These are phyloP conservation scores for Sporobolomyces pararoseus DNA, from an alignment of 768 basidiomycete genomes.

Conservation along the genomic window DNA sequence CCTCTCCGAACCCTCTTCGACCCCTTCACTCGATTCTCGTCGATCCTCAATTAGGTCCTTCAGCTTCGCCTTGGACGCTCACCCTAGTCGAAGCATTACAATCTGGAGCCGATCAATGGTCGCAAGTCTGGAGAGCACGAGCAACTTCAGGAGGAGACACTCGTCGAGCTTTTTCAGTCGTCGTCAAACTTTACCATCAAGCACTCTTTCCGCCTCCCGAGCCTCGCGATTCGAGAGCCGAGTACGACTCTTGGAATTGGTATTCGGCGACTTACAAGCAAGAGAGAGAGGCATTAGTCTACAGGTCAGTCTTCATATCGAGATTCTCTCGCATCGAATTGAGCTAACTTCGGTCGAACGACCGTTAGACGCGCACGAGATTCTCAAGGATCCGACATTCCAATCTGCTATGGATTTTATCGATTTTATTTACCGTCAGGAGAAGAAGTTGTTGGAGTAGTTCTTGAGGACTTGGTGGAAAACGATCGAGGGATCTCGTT, in stretches of 20 bases:
- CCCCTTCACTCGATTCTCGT: not conserved
- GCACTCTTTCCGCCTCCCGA: not conserved
- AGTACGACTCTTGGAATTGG: not conserved
- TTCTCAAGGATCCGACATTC: constrained; percentile 16
- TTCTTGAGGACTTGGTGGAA: constrained; percentile 16
- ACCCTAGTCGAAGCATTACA: not conserved
- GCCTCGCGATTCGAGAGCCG: not conserved
- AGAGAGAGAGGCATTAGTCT: not conserved
- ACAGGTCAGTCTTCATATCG: not conserved
- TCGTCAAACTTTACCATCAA: constrained; percentile 18
- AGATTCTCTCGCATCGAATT: no score
- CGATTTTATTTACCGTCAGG: not conserved
- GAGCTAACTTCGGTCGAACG: no score
- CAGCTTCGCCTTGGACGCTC: not conserved
- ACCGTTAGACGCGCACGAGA: not conserved
- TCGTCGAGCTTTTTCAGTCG: not conserved
- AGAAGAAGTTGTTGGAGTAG: not conserved
- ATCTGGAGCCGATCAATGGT: not conserved
- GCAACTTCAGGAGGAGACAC: not conserved
- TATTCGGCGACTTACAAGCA: not conserved
- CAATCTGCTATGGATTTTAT: constrained; percentile 28
- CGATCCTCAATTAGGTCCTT: not conserved
- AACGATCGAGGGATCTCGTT: not conserved
- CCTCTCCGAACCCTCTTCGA: constrained; percentile 7
- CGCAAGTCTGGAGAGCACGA: not conserved